Percentiles rank a stretch among this genome's conserved stretches.
Conservation (phyloP, 140 eudicot species). For the Ambrosia hybrid region DNA sequence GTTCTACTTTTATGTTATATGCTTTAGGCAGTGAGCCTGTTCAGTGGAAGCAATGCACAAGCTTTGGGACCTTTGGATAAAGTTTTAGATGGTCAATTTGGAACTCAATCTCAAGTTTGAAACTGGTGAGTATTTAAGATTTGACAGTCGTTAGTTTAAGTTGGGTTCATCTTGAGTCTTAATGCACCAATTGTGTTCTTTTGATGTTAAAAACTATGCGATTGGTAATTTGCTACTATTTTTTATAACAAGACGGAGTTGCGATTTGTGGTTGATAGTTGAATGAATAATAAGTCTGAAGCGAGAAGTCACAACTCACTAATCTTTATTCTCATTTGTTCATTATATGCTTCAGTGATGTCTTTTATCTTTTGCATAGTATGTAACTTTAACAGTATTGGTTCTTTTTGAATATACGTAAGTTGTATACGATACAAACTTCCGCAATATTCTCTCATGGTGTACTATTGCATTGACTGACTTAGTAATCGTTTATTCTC, state of each 20-base stretch:
- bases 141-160: not conserved
- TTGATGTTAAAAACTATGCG: not conserved
- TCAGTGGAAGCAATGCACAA: slow-evolving; percentile 79
- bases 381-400: too few relatives aligned
- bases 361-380: too few relatives aligned
- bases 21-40: slow-evolving; percentile 37
- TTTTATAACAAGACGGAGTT: too few relatives aligned
- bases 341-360: too few relatives aligned
- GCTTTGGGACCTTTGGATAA: slow-evolving; percentile 48
- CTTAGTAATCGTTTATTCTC: not conserved
- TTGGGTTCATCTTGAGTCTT: not conserved
- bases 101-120: slow-evolving; percentile 63
- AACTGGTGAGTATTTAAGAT: slow-evolving; percentile 58
- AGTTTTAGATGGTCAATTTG: slow-evolving; percentile 78
- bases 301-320: too few relatives aligned
- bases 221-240: too few relatives aligned
- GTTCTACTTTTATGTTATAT: not conserved
- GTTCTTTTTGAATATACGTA: too few relatives aligned
- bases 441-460: not conserved
- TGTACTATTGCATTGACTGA: not conserved
- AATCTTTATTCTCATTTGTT: too few relatives aligned
- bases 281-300: too few relatives aligned
- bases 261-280: too few relatives aligned
- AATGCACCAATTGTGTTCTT: not conserved
- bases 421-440: not conserved